Evolutionary conservation across 2,329 filamentous ascomycete genomes (phyloP).

Genomic region (Amauroascus verrucosus): DNA sequence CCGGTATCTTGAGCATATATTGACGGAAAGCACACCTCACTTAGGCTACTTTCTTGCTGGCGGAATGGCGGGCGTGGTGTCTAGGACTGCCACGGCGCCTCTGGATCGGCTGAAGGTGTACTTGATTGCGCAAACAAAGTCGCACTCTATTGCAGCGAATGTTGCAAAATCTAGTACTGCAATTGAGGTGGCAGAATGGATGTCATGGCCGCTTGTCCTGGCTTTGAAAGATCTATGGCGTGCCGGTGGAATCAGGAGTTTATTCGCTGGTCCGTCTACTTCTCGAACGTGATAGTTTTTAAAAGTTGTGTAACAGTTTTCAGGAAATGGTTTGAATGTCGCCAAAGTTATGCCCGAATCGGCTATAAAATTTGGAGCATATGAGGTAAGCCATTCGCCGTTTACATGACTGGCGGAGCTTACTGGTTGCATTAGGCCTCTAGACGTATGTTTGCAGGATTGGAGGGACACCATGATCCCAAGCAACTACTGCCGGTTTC

Average conservation of each 20-base stretch:
- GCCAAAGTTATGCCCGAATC: constrained; percentile 98
- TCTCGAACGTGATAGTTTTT: background rate
- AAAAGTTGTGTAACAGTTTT: constrained; percentile 7
- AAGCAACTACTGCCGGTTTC: constrained; percentile 69
- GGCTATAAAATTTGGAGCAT: constrained; percentile 95
- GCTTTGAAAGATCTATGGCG: constrained; percentile 72
- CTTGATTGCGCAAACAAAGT: constrained; percentile 69
- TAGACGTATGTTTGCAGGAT: constrained; percentile 71
- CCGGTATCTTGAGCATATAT: constrained; percentile 37
- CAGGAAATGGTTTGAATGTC: constrained; percentile 92
- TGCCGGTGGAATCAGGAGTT: constrained; percentile 73
- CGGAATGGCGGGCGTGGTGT: constrained; percentile 87
- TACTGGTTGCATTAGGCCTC: constrained; percentile 48
- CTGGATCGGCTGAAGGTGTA: constrained; percentile 97
- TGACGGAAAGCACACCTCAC: constrained; percentile 39
- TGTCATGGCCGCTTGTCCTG: constrained; percentile 57
- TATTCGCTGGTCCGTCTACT: constrained; percentile 69
- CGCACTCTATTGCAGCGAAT: constrained; percentile 46
- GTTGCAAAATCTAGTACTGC: constrained; percentile 62
- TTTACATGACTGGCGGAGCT: constrained; percentile 1
- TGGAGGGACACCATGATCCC: constrained; percentile 81
- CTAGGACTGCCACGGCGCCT: constrained; percentile 87
- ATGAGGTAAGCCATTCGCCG: constrained; percentile 51
- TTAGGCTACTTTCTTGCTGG: constrained; percentile 95
- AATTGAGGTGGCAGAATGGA: constrained; percentile 53